Conservation (phyloP, 257 asterid species). For the Orobanche coerulescens region DNA sequence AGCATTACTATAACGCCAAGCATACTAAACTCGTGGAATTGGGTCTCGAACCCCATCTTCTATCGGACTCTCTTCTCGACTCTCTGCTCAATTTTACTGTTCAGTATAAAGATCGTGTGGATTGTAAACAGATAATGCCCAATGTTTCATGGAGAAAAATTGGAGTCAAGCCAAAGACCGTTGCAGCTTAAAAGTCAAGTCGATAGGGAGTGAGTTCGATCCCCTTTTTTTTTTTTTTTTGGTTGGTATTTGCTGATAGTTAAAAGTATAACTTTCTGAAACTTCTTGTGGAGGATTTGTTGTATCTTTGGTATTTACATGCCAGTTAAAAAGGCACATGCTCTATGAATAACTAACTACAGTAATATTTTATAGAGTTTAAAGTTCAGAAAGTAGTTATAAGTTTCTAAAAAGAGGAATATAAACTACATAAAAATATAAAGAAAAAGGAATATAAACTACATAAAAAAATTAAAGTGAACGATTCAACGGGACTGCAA, state of each 20-base stretch:
- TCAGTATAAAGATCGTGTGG: conserved; percentile 73
- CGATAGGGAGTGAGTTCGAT: too few relatives aligned
- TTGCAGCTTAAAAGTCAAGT: conserved; percentile 39
- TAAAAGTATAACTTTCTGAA: not conserved
- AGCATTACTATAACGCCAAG: conserved; percentile 91
- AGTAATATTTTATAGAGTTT: too few relatives aligned
- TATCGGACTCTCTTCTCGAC: conserved; percentile 91
- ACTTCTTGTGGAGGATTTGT: too few relatives aligned
- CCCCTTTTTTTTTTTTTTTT: not conserved
- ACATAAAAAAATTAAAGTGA: too few relatives aligned
- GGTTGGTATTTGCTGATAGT: conserved; percentile 11
- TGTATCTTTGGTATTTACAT: not conserved
- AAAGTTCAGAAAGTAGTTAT: too few relatives aligned
- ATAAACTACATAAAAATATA: too few relatives aligned
- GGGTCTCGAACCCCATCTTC: conserved; percentile 86
- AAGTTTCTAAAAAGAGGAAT: too few relatives aligned
- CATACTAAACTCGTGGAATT: conserved; percentile 80
- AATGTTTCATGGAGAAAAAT: conserved; percentile 86
- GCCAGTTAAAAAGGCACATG: not conserved
- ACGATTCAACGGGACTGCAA: too few relatives aligned
- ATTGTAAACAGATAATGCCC: conserved; percentile 85
- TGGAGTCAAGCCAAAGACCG: conserved; percentile 69
- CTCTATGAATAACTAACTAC: too few relatives aligned
- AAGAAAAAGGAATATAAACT: too few relatives aligned
- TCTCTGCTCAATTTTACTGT: conserved; percentile 74